A percentile compares a stretch with the other conserved stretches of the same genome.
These are phyloP conservation scores for Populus ilicifolia DNA, from an alignment of 345 rosid species.

Conservation along the genomic window DNA sequence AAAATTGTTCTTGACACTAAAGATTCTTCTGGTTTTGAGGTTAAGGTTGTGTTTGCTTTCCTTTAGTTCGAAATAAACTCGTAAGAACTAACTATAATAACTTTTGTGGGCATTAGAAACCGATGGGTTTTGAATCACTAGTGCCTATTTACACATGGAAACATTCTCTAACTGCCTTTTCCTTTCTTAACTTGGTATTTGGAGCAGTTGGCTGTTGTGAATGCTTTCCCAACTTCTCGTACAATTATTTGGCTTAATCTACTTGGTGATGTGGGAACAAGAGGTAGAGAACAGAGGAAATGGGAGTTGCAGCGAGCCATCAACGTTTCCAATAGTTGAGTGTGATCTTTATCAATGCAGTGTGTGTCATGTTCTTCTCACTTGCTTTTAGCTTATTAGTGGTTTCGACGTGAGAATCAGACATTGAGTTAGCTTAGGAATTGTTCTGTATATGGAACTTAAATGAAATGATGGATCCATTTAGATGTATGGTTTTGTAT, in stretches of 20 bases:
- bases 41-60: background rate
- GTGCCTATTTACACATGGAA: background rate
- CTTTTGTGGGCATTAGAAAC: background rate
- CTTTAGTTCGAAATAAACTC: background rate
- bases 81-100: background rate
- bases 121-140: background rate
- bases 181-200: slow-evolving; percentile 2
- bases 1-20: background rate
- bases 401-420: slow-evolving; percentile 8
- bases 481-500: background rate
- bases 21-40: background rate
- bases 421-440: background rate
- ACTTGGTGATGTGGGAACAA: background rate
- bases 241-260: background rate
- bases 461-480: background rate
- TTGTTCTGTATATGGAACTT: background rate
- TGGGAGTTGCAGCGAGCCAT: background rate
- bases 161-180: background rate
- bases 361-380: background rate
- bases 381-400: slow-evolving; percentile 1
- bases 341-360: background rate
- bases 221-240: background rate
- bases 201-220: slow-evolving; percentile 17
- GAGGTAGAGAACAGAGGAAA: background rate
- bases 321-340: slow-evolving; percentile 4